Evolutionary conservation across 768 basidiomycete species (phyloP).

Genomic region (Terana coerulea): DNA sequence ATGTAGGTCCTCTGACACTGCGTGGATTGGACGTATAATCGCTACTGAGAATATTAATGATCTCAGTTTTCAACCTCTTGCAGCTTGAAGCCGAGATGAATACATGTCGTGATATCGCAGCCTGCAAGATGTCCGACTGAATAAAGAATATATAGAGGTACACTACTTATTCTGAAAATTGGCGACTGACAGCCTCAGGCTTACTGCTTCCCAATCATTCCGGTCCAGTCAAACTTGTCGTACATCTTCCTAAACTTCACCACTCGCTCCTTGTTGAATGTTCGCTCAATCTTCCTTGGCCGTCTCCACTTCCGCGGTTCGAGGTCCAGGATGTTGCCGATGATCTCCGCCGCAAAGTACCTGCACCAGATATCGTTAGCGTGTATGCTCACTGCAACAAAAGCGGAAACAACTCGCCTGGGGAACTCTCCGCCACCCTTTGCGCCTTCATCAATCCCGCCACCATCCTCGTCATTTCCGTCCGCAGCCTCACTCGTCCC

Average conservation of each 20-base stretch:
- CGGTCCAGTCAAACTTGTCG: conserved; percentile 78
- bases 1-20: too few species aligned
- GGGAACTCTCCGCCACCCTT: conserved; percentile 93
- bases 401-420: conserved; percentile 58
- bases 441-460: conserved; percentile 79
- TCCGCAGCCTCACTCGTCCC: conserved; percentile 67
- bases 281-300: conserved; percentile 70
- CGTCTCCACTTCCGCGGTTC: conserved; percentile 84
- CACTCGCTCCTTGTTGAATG: conserved; percentile 68
- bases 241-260: conserved; percentile 70
- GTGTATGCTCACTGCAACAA: neutral
- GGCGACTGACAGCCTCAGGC: too few species aligned
- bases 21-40: too few species aligned
- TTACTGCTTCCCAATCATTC: conserved; percentile 50
- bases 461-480: conserved; percentile 59
- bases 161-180: too few species aligned
- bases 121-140: too few species aligned
- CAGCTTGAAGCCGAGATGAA: too few species aligned
- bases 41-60: too few species aligned
- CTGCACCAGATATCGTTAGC: conserved; percentile 35
- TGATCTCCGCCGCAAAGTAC: conserved; percentile 93
- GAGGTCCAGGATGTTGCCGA: conserved; percentile 85
- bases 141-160: too few species aligned
- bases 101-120: too few species aligned
- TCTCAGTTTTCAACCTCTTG: too few species aligned